Base-by-base conservation (phyloP, 1,284 basidiomycete genomes). In the Volvariella volvacea region DNA sequence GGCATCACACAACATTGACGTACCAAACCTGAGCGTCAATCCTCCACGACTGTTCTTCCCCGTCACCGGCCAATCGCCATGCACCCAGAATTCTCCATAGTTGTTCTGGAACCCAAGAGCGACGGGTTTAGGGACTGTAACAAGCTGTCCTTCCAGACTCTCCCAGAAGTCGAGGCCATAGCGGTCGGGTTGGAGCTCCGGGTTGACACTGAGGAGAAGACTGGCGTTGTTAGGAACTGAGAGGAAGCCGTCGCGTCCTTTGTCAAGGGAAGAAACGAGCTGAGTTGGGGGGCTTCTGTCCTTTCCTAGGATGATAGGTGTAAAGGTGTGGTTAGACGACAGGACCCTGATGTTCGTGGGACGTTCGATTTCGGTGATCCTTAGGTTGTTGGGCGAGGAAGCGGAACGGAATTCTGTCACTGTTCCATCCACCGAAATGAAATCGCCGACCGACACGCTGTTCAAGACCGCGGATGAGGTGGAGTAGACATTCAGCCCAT, bases 81-180 rank as follows among this genome's bases (percentile, higher is more conserved):
- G 66, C 0, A 76, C 74, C 78, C 78, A 83, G 37, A 81, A 67
- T 39, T 80, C 76, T 3, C 74, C 73, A 53, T 70, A 80, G 17
- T 57, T 60, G 50, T 78, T 78, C 17, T 68, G 65, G 54, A 80
- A 80, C 48, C 68, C 64, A 4, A 73, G 55, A 1, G 74, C 70
- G 6, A 66, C 59, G 1, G 80, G 79, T 10, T 60, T 64, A 3
- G 66, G 70, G 32, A 83, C 62, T 1, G 67, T 73, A n/a, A 83
- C 78, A 1, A 83, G 63, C 51, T 74, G 71, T 1, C 78, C 78
- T 50, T 79, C 75, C 12, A 82, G 61, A 53, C 76, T 80, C 54
- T 78, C 70, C 78, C 79, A 83, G 54, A 83, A 83, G 53, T 82
- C 79, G 37, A 82, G 54, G 3, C 79, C 79, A 49, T 67, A 81